A percentile compares a stretch with the other conserved stretches of the same genome.
Evolutionary conservation across 129 eudicot species (phyloP).

Genomic region (Dittrichia graveolens): DNA sequence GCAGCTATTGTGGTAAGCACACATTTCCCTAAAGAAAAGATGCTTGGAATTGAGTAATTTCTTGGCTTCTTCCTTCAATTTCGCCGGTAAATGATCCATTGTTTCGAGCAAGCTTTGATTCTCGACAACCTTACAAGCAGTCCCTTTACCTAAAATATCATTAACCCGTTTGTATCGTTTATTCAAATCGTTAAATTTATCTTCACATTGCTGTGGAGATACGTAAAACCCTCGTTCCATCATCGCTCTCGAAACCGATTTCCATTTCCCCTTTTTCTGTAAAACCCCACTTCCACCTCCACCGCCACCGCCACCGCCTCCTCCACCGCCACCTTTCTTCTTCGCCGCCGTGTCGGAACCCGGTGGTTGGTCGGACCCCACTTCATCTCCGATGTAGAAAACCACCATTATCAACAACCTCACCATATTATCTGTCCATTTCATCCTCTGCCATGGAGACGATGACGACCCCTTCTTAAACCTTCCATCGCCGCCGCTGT

Average conservation of each 20-base stretch:
- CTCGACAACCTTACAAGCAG: conserved; percentile 88
- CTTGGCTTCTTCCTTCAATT: conserved; percentile 78
- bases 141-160: conserved; percentile 82
- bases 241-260: conserved; percentile 92
- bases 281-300: conserved; percentile 51
- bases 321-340: conserved; percentile 46
- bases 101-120: conserved; percentile 72
- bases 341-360: conserved; percentile 49
- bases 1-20: conserved; percentile 87
- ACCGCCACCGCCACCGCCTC: conserved; percentile 41
- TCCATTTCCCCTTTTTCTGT: conserved; percentile 99
- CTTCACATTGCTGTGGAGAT: conserved; percentile 97
- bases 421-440: conserved; percentile 94
- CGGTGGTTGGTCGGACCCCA: conserved; percentile 45
- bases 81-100: conserved; percentile 69
- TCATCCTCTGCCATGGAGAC: conserved; percentile 90
- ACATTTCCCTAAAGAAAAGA: conserved; percentile 92
- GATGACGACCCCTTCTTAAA: conserved; percentile 43
- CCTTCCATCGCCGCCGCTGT: conserved; percentile 53
- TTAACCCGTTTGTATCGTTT: conserved; percentile 95
- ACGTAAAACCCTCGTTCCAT: conserved; percentile 90
- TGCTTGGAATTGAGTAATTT: conserved; percentile 90
- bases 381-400: conserved; percentile 79
- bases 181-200: conserved; percentile 87
- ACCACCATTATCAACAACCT: conserved; percentile 77